Evolutionary conservation across 2,329 filamentous ascomycete species (phyloP).

Genomic region (Verticillium klebahnii): DNA sequence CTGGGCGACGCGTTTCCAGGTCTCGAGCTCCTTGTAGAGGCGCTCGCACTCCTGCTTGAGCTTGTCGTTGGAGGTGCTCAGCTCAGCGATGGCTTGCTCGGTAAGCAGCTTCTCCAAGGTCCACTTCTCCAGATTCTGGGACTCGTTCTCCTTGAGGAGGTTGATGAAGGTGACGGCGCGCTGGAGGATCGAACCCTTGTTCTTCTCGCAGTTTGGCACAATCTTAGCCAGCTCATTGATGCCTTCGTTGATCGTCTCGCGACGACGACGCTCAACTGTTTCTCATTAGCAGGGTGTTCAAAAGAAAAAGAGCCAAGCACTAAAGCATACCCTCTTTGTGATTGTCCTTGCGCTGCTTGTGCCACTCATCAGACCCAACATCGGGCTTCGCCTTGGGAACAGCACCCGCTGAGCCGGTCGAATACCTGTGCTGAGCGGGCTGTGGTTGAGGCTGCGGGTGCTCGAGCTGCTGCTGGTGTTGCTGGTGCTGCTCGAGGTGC

Average conservation of each 20-base stretch:
- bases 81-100: slow-evolving; percentile 83
- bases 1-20: slow-evolving; percentile 69
- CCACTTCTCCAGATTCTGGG: slow-evolving; percentile 92
- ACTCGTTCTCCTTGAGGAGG: slow-evolving; percentile 90
- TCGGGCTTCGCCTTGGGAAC: slow-evolving; percentile 64
- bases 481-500: slow-evolving; percentile 38
- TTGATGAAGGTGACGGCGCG: slow-evolving; percentile 92
- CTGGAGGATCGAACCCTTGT: slow-evolving; percentile 94
- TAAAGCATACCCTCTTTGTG: slow-evolving; percentile 84
- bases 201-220: slow-evolving; percentile 96
- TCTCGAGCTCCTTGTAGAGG: slow-evolving; percentile 71
- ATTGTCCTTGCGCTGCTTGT: slow-evolving; percentile 94
- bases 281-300: slow-evolving; percentile 16
- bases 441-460: slow-evolving; percentile 16
- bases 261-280: slow-evolving; percentile 86
- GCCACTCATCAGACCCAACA: slow-evolving; percentile 97
- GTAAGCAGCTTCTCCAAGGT: slow-evolving; percentile 85
- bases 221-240: slow-evolving; percentile 98
- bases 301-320: neutral
- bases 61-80: slow-evolving; percentile 83
- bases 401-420: slow-evolving; percentile 29
- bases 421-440: slow-evolving; percentile 22
- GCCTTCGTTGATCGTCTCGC: slow-evolving; percentile 97
- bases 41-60: slow-evolving; percentile 76
- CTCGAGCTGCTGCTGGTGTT: slow-evolving; percentile 11